Evolutionary conservation across 2,329 filamentous ascomycete genomes (phyloP), one percentile per base, ranked within the genome.

Genomic region (Xylaria sp.): DNA sequence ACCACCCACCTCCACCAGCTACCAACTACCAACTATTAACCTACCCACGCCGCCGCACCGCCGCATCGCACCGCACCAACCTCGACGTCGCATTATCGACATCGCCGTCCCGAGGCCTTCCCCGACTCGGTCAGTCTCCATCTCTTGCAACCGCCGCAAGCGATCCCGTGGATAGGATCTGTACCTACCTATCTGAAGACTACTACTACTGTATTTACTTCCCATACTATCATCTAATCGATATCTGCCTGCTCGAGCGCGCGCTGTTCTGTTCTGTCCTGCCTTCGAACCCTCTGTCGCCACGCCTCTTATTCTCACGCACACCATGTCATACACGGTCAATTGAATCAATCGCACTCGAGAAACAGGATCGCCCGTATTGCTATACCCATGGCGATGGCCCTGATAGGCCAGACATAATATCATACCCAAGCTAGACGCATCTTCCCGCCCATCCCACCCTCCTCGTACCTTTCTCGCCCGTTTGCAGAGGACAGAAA

Each of bases 331-430:
- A 41, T 61, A 56, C 54, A 15, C 39, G 51, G 41, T 71, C 66
- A 69, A 71, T 71, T 71, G 69, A 69, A 62, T 63, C 66, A 60
- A 63, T 63, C 58, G 41, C 50, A 12, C 39, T 44, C 66, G 37
- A 39, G 23, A 60, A 48, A 25, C 48, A 55, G 48, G 44, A 31
- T 63, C 62, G 23, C 31, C 63, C 61, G 48, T 44, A 18, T 48
- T 23, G 31, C 28, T 59, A 48, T 48, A 44, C 55, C 28, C 1
- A 57, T 59, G 63, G 54, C 31, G 34, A 67, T 69, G 67, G 67
- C 61, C 62, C 62, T 65, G 66, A 65, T 65, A 67, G 69, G 63
- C 62, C 64, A 65, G 60, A 65, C 37, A 41, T 25, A 65, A 61
- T 51, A 67, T 64, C 15, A 59, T 67, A 28, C 34, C 34, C 58